Conservation (phyloP, 2,329 filamentous ascomycete genomes). For the Tolypocladium amazonense region DNA sequence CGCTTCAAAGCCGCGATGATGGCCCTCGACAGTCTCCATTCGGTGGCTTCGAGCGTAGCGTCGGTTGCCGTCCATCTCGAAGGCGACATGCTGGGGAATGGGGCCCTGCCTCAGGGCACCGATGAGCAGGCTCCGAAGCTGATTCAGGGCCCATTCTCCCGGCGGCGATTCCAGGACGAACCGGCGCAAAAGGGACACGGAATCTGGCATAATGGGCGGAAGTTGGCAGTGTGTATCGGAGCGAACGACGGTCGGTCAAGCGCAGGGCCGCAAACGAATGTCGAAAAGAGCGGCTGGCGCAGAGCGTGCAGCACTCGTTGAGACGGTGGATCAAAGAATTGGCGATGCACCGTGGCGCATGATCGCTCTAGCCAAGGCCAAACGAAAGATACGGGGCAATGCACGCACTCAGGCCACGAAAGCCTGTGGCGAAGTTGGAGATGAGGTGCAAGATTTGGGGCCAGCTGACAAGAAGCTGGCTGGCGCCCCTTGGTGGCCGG, state of each 20-base stretch:
- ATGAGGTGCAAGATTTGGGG: not conserved
- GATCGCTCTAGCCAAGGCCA: not conserved
- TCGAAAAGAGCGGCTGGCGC: not conserved
- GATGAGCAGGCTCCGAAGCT: constrained; percentile 75
- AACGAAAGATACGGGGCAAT: constrained; percentile 2
- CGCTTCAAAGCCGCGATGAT: constrained; percentile 92
- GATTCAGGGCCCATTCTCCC: constrained; percentile 75
- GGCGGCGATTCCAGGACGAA: constrained; percentile 86
- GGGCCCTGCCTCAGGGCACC: constrained; percentile 82
- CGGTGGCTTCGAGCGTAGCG: constrained; percentile 82
- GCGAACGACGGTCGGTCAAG: not conserved
- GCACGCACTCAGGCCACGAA: constrained; percentile 9
- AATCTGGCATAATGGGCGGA: constrained; percentile 35
- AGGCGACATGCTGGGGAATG: constrained; percentile 92
- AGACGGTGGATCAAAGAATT: not conserved
- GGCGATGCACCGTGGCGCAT: not conserved
- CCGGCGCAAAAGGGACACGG: constrained; percentile 38
- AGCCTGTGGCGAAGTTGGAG: constrained; percentile 10
- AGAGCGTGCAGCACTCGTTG: not conserved
- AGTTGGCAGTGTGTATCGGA: not conserved
- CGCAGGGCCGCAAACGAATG: not conserved
- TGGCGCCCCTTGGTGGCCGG: not conserved
- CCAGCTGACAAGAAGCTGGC: not conserved
- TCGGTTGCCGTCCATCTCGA: constrained; percentile 97
- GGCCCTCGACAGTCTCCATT: constrained; percentile 93